These are phyloP conservation scores for Pyrrhoderma lamaoense DNA, from an alignment of 1,284 basidiomycete genomes.

Conservation along the genomic window DNA sequence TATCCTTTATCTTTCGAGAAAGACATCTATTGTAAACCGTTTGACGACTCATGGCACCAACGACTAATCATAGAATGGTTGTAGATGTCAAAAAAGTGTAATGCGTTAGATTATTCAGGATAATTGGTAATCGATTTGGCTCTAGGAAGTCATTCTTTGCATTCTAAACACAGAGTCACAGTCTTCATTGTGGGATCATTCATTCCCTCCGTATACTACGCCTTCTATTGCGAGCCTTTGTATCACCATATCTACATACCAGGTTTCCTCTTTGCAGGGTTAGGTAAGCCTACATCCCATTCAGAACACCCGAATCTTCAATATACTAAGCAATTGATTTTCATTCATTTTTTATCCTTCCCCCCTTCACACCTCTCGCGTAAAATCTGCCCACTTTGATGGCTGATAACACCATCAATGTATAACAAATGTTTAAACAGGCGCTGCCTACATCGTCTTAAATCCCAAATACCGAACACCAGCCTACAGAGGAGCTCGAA, in stretches of 20 bases:
- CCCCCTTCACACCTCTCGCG: too few species aligned
- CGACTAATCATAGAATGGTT: slow-evolving; percentile 7
- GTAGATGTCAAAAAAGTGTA: slow-evolving; percentile 44
- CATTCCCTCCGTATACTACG: slow-evolving; percentile 67
- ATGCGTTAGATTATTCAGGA: slow-evolving; percentile 69
- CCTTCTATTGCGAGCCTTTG: slow-evolving; percentile 58
- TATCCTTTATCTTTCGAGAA: background rate
- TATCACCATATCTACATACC: slow-evolving; percentile 48
- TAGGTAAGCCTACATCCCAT: slow-evolving; percentile 40
- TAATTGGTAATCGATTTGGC: slow-evolving; percentile 38
- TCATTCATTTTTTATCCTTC: too few species aligned
- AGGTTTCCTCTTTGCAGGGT: slow-evolving; percentile 49
- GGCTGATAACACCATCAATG: too few species aligned
- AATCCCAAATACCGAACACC: slow-evolving; percentile 74
- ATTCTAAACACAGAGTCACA: slow-evolving; percentile 18
- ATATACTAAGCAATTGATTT: too few species aligned
- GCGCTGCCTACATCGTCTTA: slow-evolving; percentile 71
- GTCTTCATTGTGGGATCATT: slow-evolving; percentile 76
- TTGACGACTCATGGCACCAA: background rate
- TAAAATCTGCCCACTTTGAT: too few species aligned
- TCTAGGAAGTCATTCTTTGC: slow-evolving; percentile 6
- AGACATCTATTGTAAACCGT: too few species aligned
- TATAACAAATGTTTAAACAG: slow-evolving; percentile 26
- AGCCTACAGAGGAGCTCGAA: slow-evolving; percentile 71
- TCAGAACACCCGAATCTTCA: background rate